These are phyloP conservation scores for Botryotinia globosa DNA, from an alignment of 2,329 filamentous ascomycete species.

Conservation along the genomic window DNA sequence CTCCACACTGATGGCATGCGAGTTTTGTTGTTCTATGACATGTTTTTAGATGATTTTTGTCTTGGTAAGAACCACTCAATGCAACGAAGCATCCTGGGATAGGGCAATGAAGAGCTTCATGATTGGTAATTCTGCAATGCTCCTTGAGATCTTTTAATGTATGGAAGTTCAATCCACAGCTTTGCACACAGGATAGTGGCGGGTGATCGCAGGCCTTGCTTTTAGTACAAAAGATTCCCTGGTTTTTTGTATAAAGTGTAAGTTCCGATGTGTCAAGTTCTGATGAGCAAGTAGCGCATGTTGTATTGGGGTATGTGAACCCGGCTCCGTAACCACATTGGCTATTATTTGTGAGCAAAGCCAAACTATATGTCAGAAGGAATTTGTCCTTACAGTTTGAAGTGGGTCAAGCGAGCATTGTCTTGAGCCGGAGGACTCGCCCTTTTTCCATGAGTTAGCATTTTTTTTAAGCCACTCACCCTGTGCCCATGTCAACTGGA, in stretches of 20 bases:
- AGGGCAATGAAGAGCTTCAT: background rate
- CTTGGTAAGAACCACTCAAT: accelerated
- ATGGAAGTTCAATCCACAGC: background rate
- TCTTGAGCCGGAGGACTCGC: no score
- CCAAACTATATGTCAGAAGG: background rate
- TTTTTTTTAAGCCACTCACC: constrained; percentile 18
- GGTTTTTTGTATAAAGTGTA: background rate
- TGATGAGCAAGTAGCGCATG: background rate
- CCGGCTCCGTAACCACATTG: background rate
- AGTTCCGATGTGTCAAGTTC: background rate
- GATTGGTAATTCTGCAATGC: background rate
- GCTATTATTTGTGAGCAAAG: background rate
- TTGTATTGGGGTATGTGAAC: background rate
- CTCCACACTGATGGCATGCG: background rate
- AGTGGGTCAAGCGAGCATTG: background rate
- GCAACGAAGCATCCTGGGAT: background rate
- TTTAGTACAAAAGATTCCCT: background rate
- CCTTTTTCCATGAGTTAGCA: constrained; percentile 19
- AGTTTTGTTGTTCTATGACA: accelerated
- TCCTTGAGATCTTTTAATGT: background rate
- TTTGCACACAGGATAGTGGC: background rate
- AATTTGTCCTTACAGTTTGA: background rate
- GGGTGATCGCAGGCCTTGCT: background rate
- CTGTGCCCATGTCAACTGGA: background rate
- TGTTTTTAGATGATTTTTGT: accelerated